A percentile compares a stretch with the other conserved stretches of the same genome.
phyloP scores from a whole-genome alignment of 352 stramenopile species.

The Phytophthora capsici region DNA sequence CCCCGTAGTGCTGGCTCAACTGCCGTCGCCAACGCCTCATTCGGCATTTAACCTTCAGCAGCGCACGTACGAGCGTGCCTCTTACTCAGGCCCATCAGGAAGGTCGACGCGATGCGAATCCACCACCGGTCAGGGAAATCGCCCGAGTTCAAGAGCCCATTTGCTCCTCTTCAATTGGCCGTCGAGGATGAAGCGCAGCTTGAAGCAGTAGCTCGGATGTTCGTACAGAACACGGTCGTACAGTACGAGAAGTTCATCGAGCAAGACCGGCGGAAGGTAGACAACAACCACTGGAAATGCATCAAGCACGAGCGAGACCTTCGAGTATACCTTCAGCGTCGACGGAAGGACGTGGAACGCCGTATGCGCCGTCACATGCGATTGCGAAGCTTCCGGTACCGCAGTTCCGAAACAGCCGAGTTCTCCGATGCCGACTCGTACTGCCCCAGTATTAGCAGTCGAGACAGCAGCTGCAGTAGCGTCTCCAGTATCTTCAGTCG shows the following conservation, averaged over 20 bases:
- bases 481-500: conserved; percentile 35
- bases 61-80: conserved; percentile 4
- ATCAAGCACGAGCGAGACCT: conserved; percentile 57
- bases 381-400: conserved; percentile 28
- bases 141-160: conserved; percentile 55
- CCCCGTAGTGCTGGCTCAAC: not conserved
- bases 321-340: conserved; percentile 51
- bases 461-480: conserved; percentile 36
- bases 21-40: conserved; percentile 12
- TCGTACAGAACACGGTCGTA: conserved; percentile 54
- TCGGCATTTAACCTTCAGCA: conserved; percentile 26
- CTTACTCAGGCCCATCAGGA: conserved; percentile 17
- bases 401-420: conserved; percentile 23
- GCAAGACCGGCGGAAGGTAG: conserved; percentile 44
- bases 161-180: conserved; percentile 46
- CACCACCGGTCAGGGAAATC: conserved; percentile 27
- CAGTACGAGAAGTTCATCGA: conserved; percentile 64
- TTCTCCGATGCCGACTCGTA: conserved; percentile 29
- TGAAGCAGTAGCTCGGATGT: conserved; percentile 44
- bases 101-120: conserved; percentile 33
- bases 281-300: conserved; percentile 56
- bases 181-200: conserved; percentile 49
- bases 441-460: conserved; percentile 29
- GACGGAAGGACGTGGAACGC: conserved; percentile 43
- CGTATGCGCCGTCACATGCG: conserved; percentile 37